Evolutionary conservation across 2,329 filamentous ascomycete genomes (phyloP), one percentile per base, ranked within the genome.

Genomic region (Aspergillus sp.): DNA sequence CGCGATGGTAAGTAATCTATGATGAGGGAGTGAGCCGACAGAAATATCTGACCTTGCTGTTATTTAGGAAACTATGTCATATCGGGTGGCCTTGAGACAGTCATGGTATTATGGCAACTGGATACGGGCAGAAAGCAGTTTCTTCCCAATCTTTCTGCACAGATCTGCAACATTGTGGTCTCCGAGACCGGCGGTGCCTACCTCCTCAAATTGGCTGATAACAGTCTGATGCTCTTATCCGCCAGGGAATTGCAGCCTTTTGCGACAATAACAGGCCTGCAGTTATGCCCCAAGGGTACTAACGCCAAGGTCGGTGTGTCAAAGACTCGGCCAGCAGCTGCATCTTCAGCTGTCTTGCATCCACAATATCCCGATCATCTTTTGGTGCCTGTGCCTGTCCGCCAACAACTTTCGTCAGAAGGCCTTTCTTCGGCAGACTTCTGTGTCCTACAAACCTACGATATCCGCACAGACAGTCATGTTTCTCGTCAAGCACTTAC

Each of bases 51-150:
- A 76, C 76, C 56, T 76, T 14, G 25, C 9, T 29, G 25, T 29
- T 29, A 29, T 19, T 41, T 45, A 60, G 89, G 90, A 47, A 91
- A 96, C 67, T 99, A 99, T 70, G 75, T 99, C 54, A 87, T 99
- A 48, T 97, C 94, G 52, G 94, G 94, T 66, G 94, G 94, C 29
- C 85, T 86, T 19, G 94, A 99, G 73, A 92, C 91, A 6, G 88
- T 91, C 17, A 78, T 99, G 40, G 89, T 96, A 7, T 77, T 97
- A 29, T 97, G 92, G 92, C 94, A 99, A 72, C 78, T 97, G 52
- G 89, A 95, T 60, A 97, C 93, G 0, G 86, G 86, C 57, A 87
- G 87, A 67, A 85, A 85, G 64, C 88, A 94, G 66, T 90, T 87
- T 65, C 77, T 99, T 23, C 94, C 94, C n/a, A 91, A 97, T 80